Evolutionary conservation across 2,329 filamentous ascomycete genomes (phyloP).

Genomic region (Ramichloridium luteum): DNA sequence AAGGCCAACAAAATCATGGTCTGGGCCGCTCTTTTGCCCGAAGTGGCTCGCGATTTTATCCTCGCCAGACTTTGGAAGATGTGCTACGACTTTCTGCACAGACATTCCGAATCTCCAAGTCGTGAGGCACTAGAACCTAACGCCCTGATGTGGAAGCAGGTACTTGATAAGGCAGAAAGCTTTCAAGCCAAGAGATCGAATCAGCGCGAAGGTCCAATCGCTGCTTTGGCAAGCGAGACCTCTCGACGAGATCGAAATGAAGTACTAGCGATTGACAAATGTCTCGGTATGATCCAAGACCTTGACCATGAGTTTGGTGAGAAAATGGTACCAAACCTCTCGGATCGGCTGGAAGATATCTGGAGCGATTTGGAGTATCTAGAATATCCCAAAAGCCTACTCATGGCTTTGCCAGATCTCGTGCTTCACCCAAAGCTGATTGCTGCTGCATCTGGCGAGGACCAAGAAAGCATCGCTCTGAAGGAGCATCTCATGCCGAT

Average conservation of each 20-base stretch:
- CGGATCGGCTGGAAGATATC: slow-evolving; percentile 22
- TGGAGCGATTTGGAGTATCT: slow-evolving; percentile 38
- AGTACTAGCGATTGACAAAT: slow-evolving; percentile 14
- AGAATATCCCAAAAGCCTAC: slow-evolving; percentile 32
- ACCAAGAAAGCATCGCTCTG: slow-evolving; percentile 1
- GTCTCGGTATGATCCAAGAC: slow-evolving; percentile 6
- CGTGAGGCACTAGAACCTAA: slow-evolving; percentile 1
- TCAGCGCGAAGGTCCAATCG: slow-evolving; percentile 12
- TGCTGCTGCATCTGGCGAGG: slow-evolving; percentile 13
- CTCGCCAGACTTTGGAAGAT: slow-evolving; percentile 21
- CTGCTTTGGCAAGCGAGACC: slow-evolving; percentile 8
- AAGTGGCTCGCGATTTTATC: slow-evolving; percentile 30
- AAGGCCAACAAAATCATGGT: slow-evolving; percentile 20
- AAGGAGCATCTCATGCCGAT: slow-evolving; percentile 6
- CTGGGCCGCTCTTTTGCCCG: slow-evolving; percentile 28
- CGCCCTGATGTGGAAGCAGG: slow-evolving; percentile 6
- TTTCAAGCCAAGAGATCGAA: slow-evolving; percentile 6
- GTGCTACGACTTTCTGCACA: slow-evolving; percentile 8
- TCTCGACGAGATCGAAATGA: slow-evolving; percentile 20
- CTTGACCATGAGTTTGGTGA: background rate
- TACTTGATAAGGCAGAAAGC: slow-evolving; percentile 2
- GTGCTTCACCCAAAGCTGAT: slow-evolving; percentile 25
- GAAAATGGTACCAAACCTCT: slow-evolving; percentile 1
- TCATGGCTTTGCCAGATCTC: slow-evolving; percentile 26
- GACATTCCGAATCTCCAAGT: background rate